phyloP scores from a whole-genome alignment of 495 filamentous ascomycete species.

The Penicillium cosmopolitanum region DNA sequence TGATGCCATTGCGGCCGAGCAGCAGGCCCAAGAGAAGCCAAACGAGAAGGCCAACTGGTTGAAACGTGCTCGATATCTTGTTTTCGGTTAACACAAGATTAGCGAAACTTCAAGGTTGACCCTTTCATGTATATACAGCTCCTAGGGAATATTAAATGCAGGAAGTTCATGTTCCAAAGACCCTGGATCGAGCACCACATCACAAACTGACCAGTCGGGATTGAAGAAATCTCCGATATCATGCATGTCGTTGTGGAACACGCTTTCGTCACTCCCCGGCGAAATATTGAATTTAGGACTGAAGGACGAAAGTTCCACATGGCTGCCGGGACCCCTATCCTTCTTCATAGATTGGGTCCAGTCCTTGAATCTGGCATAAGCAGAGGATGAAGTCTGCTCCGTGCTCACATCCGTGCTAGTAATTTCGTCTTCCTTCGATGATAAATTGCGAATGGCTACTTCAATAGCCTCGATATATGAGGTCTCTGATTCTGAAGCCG shows the following conservation, averaged over 20 bases:
- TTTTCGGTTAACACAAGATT: constrained; percentile 19
- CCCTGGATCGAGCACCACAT: constrained; percentile 16
- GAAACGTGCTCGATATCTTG: constrained; percentile 22
- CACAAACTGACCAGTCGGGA: constrained; percentile 14
- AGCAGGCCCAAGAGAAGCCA: constrained; percentile 1
- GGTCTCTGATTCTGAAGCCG: constrained; percentile 23
- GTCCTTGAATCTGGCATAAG: constrained; percentile 26
- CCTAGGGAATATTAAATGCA: not conserved
- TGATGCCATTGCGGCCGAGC: constrained; percentile 13
- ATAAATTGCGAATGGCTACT: constrained; percentile 18
- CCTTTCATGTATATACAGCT: not conserved
- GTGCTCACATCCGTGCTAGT: not conserved
- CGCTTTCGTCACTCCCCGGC: constrained; percentile 7
- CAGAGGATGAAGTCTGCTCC: constrained; percentile 10
- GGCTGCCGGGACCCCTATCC: constrained; percentile 7
- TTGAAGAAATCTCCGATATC: constrained; percentile 18
- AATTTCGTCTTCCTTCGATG: constrained; percentile 1
- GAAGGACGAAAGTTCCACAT: constrained; percentile 22
- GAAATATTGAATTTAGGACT: constrained; percentile 19
- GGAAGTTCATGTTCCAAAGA: not conserved
- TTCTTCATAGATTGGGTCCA: constrained; percentile 31
- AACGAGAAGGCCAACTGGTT: constrained; percentile 13
- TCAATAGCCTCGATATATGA: constrained; percentile 29
- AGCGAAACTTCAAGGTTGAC: not conserved
- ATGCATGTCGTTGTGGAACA: constrained; percentile 6